Conservation (phyloP, 352 stramenopile genomes). For the Elongisporangium prolatum region DNA sequence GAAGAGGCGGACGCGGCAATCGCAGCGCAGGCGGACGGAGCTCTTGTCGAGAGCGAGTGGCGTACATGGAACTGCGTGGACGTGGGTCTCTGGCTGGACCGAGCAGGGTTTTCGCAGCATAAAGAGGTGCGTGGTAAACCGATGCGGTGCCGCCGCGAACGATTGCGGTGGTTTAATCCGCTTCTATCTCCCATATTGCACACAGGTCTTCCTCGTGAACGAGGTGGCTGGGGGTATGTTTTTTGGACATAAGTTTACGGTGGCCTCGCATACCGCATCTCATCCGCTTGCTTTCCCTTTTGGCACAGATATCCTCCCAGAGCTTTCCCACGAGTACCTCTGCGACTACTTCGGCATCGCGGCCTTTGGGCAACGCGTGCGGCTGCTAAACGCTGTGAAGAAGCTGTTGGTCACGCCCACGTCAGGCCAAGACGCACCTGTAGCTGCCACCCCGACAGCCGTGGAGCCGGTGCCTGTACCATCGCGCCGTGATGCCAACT, state of each 20-base stretch:
- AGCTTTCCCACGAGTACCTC: constrained; percentile 57
- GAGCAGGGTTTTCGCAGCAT: constrained; percentile 24
- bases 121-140: constrained; percentile 12
- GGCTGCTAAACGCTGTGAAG: constrained; percentile 54
- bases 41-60: constrained; percentile 9
- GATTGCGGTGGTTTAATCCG: background rate
- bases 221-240: constrained; percentile 44
- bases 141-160: background rate
- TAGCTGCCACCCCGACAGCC: constrained; percentile 3
- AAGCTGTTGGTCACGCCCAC: constrained; percentile 21
- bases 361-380: constrained; percentile 55
- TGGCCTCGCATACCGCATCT: background rate
- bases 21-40: background rate
- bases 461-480: background rate
- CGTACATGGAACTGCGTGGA: constrained; percentile 31
- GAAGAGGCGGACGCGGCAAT: background rate
- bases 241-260: background rate
- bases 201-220: constrained; percentile 41
- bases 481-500: constrained; percentile 32
- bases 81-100: constrained; percentile 29
- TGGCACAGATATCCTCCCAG: constrained; percentile 39
- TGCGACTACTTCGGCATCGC: constrained; percentile 59
- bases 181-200: background rate
- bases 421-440: constrained; percentile 1
- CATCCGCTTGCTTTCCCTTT: background rate